Evolutionary conservation across 495 filamentous ascomycete species (phyloP).

Genomic region (Tuber brumale): DNA sequence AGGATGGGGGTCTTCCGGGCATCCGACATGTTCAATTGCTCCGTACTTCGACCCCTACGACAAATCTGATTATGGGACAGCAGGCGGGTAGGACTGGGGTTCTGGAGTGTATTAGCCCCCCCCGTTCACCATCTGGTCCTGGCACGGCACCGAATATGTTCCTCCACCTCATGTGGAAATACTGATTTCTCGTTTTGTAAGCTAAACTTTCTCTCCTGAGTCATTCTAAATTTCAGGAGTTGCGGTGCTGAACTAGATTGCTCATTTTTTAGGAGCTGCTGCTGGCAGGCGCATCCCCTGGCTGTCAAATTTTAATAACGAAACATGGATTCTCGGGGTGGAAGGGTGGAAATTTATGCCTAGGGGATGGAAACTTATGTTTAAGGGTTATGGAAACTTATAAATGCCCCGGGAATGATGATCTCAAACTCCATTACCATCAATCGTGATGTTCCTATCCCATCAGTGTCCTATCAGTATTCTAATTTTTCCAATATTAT

Average conservation of each 20-base stretch:
- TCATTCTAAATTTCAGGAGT: background rate
- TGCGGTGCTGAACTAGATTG: background rate
- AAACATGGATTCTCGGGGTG: background rate
- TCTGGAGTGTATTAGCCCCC: background rate
- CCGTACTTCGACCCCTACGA: background rate
- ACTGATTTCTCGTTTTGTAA: background rate
- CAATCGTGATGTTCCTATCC: background rate
- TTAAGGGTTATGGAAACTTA: background rate
- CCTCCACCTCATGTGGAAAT: background rate
- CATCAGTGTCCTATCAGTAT: background rate
- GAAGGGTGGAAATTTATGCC: background rate
- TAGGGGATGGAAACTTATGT: background rate
- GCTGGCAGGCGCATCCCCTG: background rate
- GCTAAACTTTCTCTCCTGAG: background rate
- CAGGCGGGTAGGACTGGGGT: background rate
- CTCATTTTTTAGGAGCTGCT: background rate
- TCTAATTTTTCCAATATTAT: too few relatives aligned
- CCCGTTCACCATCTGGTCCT: background rate
- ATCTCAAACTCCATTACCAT: background rate
- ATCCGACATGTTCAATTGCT: background rate
- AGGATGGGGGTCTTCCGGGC: background rate
- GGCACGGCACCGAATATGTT: background rate
- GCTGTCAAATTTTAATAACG: background rate
- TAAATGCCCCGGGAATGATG: background rate
- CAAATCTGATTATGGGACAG: background rate